Conservation (phyloP, 129 eudicot species). For the Helichrysum umbraculigerum region DNA sequence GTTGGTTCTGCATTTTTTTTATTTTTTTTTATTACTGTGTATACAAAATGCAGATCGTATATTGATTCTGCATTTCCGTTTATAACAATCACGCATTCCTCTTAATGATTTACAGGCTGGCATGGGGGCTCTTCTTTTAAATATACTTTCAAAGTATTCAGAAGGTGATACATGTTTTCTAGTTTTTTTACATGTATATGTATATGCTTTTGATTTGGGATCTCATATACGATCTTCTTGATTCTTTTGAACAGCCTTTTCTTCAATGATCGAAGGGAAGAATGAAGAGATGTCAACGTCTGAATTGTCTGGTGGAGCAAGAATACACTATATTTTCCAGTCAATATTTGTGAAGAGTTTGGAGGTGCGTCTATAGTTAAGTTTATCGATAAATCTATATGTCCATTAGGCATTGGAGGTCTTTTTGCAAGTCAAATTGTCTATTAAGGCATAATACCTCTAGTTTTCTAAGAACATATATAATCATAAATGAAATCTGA, state of each 20-base stretch:
- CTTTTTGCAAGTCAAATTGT: background rate
- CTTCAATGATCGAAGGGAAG: slow-evolving; percentile 95
- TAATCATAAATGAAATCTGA: background rate
- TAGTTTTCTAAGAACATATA: background rate
- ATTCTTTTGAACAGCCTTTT: slow-evolving; percentile 60
- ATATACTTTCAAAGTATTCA: slow-evolving; percentile 87
- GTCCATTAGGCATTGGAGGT: background rate
- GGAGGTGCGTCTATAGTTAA: slow-evolving; percentile 61
- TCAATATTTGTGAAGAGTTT: slow-evolving; percentile 86
- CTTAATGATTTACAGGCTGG: slow-evolving; percentile 61
- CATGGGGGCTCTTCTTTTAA: slow-evolving; percentile 85
- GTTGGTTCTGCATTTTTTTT: background rate
- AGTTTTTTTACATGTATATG: background rate
- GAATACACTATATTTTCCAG: slow-evolving; percentile 88
- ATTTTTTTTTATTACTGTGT: no score
- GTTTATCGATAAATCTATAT: background rate
- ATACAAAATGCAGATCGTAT: no score
- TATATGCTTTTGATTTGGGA: slow-evolving; percentile 15
- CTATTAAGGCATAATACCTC: background rate
- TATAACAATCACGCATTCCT: background rate
- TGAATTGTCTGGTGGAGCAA: slow-evolving; percentile 94
- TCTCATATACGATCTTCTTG: slow-evolving; percentile 17
- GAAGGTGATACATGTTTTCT: slow-evolving; percentile 56
- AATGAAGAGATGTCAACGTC: slow-evolving; percentile 91
- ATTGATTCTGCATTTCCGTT: background rate